These are phyloP conservation scores for Didymella lethalis DNA, from an alignment of 2,329 filamentous ascomycete species.

Conservation along the genomic window DNA sequence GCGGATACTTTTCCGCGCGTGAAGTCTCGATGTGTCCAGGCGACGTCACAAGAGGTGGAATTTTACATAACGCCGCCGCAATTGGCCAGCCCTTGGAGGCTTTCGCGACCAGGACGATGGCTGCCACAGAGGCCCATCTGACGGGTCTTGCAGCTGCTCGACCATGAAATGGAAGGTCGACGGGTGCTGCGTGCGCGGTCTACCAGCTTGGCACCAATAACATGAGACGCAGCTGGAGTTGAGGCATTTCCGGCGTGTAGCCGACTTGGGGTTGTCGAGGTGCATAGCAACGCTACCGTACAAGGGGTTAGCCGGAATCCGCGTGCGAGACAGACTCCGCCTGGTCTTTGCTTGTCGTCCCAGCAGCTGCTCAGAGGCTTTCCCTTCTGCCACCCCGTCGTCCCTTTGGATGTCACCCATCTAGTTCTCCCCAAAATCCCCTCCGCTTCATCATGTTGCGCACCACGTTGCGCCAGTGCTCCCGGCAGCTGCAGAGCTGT, in stretches of 20 bases:
- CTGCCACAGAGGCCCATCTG: slow-evolving; percentile 17
- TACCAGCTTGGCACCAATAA: slow-evolving; percentile 12
- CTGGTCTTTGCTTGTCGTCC: slow-evolving; percentile 14
- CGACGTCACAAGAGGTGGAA: slow-evolving; percentile 18
- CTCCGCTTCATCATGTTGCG: slow-evolving; percentile 70
- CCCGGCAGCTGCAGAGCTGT: slow-evolving; percentile 69
- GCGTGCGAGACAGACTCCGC: slow-evolving; percentile 21
- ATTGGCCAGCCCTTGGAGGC: slow-evolving; percentile 18
- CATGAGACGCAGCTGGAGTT: slow-evolving; percentile 16
- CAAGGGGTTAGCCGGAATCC: slow-evolving; percentile 21
- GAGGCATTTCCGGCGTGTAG: slow-evolving; percentile 28
- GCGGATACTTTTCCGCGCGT: slow-evolving; percentile 22
- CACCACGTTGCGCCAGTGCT: slow-evolving; percentile 70
- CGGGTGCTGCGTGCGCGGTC: slow-evolving; percentile 7
- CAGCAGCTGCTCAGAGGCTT: slow-evolving; percentile 27
- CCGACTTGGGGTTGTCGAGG: slow-evolving; percentile 3
- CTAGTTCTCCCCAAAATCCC: slow-evolving; percentile 26
- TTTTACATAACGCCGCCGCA: slow-evolving; percentile 19
- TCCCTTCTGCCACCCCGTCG: slow-evolving; percentile 29
- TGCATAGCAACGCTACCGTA: slow-evolving; percentile 12
- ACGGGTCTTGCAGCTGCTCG: slow-evolving; percentile 5
- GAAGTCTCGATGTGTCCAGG: slow-evolving; percentile 12
- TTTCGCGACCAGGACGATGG: slow-evolving; percentile 17
- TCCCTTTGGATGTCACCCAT: slow-evolving; percentile 45
- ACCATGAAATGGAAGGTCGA: slow-evolving; percentile 2